Base-by-base conservation (phyloP, 169 alveolate genomes). In the Cryptosporidium viatorum region DNA sequence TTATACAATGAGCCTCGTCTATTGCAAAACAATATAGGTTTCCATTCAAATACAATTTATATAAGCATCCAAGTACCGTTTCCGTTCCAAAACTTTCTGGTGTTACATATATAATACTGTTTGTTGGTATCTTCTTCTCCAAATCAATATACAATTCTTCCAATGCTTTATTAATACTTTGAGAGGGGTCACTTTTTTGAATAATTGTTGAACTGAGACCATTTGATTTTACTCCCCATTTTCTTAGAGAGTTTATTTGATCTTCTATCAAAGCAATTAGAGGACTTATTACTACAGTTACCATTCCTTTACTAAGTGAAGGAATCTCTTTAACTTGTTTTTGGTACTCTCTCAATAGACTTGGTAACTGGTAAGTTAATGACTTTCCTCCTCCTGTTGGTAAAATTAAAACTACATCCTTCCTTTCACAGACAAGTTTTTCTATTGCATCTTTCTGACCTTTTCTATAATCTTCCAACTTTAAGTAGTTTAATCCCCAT, bases 301-400 rank as follows among this genome's bases (percentile, higher is more conserved):
- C 92, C 39, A 96, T 97, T 33, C 98, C 99, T 41, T 62, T 62
- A 18, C 80, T 62, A 12, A 80, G 26, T 3, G 86, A 59, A 43
- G 89, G 89, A 37, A 80, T 62, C 59, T 39, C 80, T 39, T 43
- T 65, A 26, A 62, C 67, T 18, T 62, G 60, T 12, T 48, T 80
- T 29, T 80, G 89, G 52, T 80, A 80, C 35, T 62, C 85, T 43
- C 93, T 92, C 85, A 85, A 91, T 45, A 96, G 84, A 0, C 99
- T 97, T 2, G 99, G 97, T 9, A 98, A 92, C 92, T 98, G 97
- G 92, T 97, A 98, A 48, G 98, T 96, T 60, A 97, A 91, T 80
- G 98, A 94, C 94, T 98, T 98, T 1, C 99, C 99, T 12, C 99
- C 99, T 31, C 99, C 99, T n/a, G 99, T 97, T 12, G 99, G 98